Evolutionary conservation across 352 stramenopile genomes (phyloP).

Genomic region (Pythium rhizo-oryzae): DNA sequence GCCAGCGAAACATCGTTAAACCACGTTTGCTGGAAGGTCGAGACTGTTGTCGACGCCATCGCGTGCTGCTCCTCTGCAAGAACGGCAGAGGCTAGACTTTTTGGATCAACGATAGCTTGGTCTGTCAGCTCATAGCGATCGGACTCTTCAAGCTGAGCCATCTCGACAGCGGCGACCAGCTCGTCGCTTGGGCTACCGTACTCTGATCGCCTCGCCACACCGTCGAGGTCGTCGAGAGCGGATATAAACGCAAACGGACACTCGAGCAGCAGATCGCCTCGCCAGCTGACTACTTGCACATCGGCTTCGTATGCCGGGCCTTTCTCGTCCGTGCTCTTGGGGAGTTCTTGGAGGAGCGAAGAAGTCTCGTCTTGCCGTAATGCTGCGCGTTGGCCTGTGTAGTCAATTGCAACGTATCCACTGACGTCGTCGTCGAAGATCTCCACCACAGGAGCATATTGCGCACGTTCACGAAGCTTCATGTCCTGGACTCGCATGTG

Average conservation of each 20-base stretch:
- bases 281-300: background rate
- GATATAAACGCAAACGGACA: constrained; percentile 18
- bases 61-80: constrained; percentile 23
- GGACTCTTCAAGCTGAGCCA: too few relatives aligned
- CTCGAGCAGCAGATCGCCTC: constrained; percentile 1
- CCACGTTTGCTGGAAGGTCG: constrained; percentile 26
- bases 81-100: constrained; percentile 6
- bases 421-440: constrained; percentile 13
- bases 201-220: background rate
- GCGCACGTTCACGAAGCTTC: background rate
- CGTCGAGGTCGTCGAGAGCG: constrained; percentile 11
- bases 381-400: background rate
- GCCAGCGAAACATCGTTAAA: background rate
- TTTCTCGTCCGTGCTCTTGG: background rate
- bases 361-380: background rate
- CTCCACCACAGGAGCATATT: background rate
- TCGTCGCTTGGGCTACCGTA: background rate
- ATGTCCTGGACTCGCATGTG: constrained; percentile 6
- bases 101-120: too few relatives aligned
- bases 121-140: too few relatives aligned
- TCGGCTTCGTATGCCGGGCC: background rate
- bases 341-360: background rate
- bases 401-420: constrained; percentile 12
- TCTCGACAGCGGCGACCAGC: background rate
- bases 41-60: background rate